Conservation (phyloP, 1,139 yeast species). For the Candida neerlandica region DNA sequence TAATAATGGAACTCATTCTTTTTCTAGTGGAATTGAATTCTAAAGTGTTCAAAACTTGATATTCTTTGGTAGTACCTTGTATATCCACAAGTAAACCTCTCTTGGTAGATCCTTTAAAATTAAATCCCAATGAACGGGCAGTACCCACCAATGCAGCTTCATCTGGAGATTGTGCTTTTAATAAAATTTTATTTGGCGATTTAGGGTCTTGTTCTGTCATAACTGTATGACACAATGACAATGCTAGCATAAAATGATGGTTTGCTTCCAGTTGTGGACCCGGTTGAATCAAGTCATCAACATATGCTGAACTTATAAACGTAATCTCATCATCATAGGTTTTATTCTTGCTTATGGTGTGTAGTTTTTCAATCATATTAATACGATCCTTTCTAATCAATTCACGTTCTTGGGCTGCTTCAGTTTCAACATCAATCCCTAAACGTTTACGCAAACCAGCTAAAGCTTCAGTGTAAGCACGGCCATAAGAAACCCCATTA, state of each 20-base stretch:
- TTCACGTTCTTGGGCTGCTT: slow-evolving; percentile 41
- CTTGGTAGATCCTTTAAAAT: slow-evolving; percentile 50
- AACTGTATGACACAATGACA: slow-evolving; percentile 64
- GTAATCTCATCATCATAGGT: slow-evolving; percentile 46
- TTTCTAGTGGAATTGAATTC: slow-evolving; percentile 58
- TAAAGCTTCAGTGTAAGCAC: slow-evolving; percentile 62
- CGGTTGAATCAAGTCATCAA: slow-evolving; percentile 39
- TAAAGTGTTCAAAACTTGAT: slow-evolving; percentile 50
- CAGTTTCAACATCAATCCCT: slow-evolving; percentile 56
- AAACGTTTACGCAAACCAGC: slow-evolving; percentile 59
- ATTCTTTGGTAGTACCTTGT: slow-evolving; percentile 47
- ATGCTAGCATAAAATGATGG: slow-evolving; percentile 53
- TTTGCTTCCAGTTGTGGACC: slow-evolving; percentile 38
- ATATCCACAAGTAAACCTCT: slow-evolving; percentile 45
- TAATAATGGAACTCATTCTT: slow-evolving; percentile 89
- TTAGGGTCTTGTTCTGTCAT: slow-evolving; percentile 50
- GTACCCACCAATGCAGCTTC: slow-evolving; percentile 66
- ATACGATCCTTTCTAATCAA: slow-evolving; percentile 39
- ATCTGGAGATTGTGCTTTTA: slow-evolving; percentile 67
- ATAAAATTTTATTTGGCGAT: slow-evolving; percentile 35
- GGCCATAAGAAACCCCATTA: slow-evolving; percentile 56
- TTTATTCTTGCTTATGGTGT: slow-evolving; percentile 21
- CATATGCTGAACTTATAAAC: slow-evolving; percentile 50
- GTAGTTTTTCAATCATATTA: slow-evolving; percentile 38
- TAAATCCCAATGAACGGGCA: slow-evolving; percentile 58